Evolutionary conservation across 1,284 basidiomycete genomes (phyloP), one percentile per base, ranked within the genome.

Genomic region (Puccinia triticina): DNA sequence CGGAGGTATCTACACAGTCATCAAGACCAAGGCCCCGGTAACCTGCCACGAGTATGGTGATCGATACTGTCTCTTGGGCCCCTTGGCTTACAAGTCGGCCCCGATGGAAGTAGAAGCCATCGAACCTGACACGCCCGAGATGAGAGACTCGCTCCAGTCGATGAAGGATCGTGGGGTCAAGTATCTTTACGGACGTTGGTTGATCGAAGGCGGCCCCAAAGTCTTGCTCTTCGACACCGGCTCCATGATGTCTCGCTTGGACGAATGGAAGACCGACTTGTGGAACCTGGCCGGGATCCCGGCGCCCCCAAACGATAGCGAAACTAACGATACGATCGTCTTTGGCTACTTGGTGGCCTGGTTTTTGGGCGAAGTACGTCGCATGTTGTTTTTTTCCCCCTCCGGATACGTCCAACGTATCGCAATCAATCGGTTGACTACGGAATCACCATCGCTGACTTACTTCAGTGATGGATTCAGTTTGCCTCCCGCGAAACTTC

Each of bases 261-360:
- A 98, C 88, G 96, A 99, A 88, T 99, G 96, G 96, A 99, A 99
- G 88, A 91, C 91, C 78, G 96, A 99, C 87, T 91, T 99, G 21
- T 99, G 96, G 96, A 97, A 96, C 88, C 89, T 98, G 69, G 96
- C 96, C 26, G 96, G 96, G 66, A 99, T 99, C 84, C 96, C 96
- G 1, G 93, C 94, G 32, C 96, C 96, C 12, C 93, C 94, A 1
- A 94, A 94, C 86, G 96, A 99, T 88, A 92, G 93, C 87, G 96
- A 98, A 88, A 98, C 96, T 43, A 99, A 99, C 90, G 96, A 99
- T 87, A 93, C 95, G n/a, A 95, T 99, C 86, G 90, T 98, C 82
- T 96, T 98, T 88, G 96, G 96, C n/a, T 98, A 99, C 88, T 91
- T 99, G 84, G 93, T 96, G 77, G 95, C 96, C n/a, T 99, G 96